Percentiles rank a stretch among this genome's conserved stretches.
phyloP scores from a whole-genome alignment of 306 rosid genomes.

The Castanea mollissima region DNA sequence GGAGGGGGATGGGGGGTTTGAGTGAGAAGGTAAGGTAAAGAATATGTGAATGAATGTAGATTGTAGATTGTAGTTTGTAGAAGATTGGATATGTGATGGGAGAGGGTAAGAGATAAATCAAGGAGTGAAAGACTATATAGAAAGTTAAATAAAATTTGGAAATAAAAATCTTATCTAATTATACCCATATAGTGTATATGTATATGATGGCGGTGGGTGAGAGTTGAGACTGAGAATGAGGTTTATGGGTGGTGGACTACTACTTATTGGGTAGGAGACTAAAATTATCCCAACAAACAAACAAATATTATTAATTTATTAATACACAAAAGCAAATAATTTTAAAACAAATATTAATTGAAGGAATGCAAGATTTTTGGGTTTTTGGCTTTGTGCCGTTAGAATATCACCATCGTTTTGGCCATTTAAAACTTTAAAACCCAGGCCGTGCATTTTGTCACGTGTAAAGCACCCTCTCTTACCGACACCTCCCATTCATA shows the following conservation, averaged over 20 bases:
- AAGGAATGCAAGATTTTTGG: neutral
- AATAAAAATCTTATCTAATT: neutral
- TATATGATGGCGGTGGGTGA: slow-evolving; percentile 1
- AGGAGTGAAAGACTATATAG: neutral
- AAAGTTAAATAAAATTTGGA: neutral
- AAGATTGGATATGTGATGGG: slow-evolving; percentile 19
- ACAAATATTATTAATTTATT: neutral
- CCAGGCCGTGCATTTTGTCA: slow-evolving; percentile 24
- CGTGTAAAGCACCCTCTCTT: slow-evolving; percentile 26
- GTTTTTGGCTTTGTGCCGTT: slow-evolving; percentile 30
- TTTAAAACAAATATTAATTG: neutral
- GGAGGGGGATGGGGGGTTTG: slow-evolving; percentile 32
- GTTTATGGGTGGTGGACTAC: slow-evolving; percentile 12
- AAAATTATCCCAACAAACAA: neutral
- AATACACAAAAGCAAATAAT: neutral
- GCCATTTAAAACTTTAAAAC: slow-evolving; percentile 27
- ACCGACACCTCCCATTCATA: slow-evolving; percentile 43
- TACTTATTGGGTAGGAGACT: slow-evolving; percentile 1
- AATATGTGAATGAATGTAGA: slow-evolving; percentile 39
- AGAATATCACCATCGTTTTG: slow-evolving; percentile 45
- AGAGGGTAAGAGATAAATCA: neutral
- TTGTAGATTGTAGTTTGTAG: neutral
- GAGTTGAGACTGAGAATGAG: slow-evolving; percentile 3
- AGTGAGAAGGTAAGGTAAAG: slow-evolving; percentile 71
- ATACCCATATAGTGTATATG: too few relatives aligned